These are phyloP conservation scores for Entomortierella lignicola DNA, from an alignment of 192 early-diverging fungal species.

Conservation along the genomic window DNA sequence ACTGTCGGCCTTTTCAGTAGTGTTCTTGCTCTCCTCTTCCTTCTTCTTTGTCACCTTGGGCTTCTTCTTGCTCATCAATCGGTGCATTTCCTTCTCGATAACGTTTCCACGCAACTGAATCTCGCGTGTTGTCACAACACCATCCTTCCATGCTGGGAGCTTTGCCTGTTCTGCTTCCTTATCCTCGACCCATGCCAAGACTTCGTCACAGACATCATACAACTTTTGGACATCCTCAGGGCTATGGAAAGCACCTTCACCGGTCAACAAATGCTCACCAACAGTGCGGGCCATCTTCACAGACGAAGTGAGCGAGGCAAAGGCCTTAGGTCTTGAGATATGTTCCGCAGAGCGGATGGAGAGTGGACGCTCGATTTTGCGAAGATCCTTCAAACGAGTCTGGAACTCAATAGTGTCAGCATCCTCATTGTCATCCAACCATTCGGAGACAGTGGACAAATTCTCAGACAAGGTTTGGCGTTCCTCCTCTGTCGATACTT, in stretches of 20 bases:
- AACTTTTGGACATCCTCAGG: slow-evolving; percentile 66
- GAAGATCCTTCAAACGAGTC: slow-evolving; percentile 58
- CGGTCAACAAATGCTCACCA: slow-evolving; percentile 60
- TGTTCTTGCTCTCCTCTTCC: slow-evolving; percentile 33
- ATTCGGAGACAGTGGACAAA: slow-evolving; percentile 75
- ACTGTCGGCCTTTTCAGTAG: slow-evolving; percentile 9
- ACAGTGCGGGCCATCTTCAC: slow-evolving; percentile 54
- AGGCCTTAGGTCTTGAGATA: slow-evolving; percentile 56
- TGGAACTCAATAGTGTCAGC: slow-evolving; percentile 76
- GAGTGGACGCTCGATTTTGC: slow-evolving; percentile 61
- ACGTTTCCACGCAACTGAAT: slow-evolving; percentile 61
- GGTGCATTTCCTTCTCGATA: slow-evolving; percentile 65
- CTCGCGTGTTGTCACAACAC: slow-evolving; percentile 70
- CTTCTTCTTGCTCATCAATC: slow-evolving; percentile 69
- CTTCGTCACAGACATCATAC: slow-evolving; percentile 61
- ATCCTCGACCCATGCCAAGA: slow-evolving; percentile 74
- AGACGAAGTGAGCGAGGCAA: slow-evolving; percentile 41
- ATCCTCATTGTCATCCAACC: slow-evolving; percentile 84
- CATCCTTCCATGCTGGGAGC: slow-evolving; percentile 68
- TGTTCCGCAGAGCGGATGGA: slow-evolving; percentile 60
- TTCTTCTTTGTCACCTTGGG: slow-evolving; percentile 63
- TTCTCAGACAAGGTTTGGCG: slow-evolving; percentile 68
- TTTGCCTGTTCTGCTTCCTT: slow-evolving; percentile 69
- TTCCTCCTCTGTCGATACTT: slow-evolving; percentile 78
- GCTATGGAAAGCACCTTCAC: slow-evolving; percentile 68